Percentiles rank a stretch among this genome's conserved stretches.
These are phyloP conservation scores for Mimosa pudica DNA, from an alignment of 306 rosid genomes.

Conservation along the genomic window DNA sequence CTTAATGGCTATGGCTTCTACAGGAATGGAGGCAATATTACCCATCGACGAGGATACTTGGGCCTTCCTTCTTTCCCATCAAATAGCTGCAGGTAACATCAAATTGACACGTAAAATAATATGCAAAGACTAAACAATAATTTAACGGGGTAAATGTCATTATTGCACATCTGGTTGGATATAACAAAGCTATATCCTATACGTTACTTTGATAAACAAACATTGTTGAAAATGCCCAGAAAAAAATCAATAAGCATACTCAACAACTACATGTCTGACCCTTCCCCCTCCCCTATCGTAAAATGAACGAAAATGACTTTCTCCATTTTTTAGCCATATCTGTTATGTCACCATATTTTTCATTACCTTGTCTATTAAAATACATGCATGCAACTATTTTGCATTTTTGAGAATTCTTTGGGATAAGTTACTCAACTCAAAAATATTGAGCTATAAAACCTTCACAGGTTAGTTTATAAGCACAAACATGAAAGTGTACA, in stretches of 20 bases:
- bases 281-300: not conserved
- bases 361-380: not conserved
- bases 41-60: conserved; percentile 94
- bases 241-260: not conserved
- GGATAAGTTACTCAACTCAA: not conserved
- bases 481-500: not conserved
- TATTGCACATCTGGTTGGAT: conserved; percentile 17
- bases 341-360: not conserved
- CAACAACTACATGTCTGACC: conserved; percentile 14
- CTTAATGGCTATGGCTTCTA: conserved; percentile 46
- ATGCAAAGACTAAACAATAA: not conserved
- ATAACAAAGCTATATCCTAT: not conserved
- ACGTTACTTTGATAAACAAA: not conserved
- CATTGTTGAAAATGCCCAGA: not conserved
- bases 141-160: not conserved
- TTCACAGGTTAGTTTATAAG: not conserved
- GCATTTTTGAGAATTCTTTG: not conserved
- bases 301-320: not conserved
- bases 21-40: conserved; percentile 88
- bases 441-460: not conserved
- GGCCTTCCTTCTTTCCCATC: conserved; percentile 95
- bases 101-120: not conserved
- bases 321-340: not conserved
- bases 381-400: not conserved
- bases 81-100: conserved; percentile 65